These are phyloP conservation scores for Paramyrothecium roridum DNA, from an alignment of 2,329 filamentous ascomycete species.

Conservation along the genomic window DNA sequence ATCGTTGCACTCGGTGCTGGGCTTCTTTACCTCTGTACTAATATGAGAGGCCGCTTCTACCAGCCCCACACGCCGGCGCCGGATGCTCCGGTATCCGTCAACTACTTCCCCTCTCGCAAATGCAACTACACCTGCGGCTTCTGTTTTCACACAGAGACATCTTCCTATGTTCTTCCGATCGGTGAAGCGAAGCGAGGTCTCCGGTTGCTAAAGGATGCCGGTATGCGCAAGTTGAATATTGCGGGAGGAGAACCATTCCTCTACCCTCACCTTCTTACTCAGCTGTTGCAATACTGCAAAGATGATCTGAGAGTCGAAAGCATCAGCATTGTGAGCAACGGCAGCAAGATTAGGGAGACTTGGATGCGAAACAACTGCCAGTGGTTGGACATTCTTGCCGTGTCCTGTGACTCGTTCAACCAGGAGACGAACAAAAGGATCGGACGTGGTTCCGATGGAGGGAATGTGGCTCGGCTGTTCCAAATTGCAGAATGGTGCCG, in stretches of 20 bases:
- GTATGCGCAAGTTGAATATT: conserved; percentile 55
- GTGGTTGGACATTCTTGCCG: conserved; percentile 52
- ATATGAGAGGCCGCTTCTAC: background rate
- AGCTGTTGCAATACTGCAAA: conserved; percentile 45
- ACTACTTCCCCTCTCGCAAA: conserved; percentile 10
- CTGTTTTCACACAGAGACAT: conserved; percentile 54
- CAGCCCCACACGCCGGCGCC: background rate
- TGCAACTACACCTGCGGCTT: conserved; percentile 35
- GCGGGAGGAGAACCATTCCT: conserved; percentile 54
- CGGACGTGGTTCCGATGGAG: conserved; percentile 41
- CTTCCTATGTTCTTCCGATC: conserved; percentile 37
- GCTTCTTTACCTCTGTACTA: background rate
- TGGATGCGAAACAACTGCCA: conserved; percentile 38
- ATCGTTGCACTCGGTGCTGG: background rate
- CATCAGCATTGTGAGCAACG: conserved; percentile 52
- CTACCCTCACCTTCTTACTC: conserved; percentile 38
- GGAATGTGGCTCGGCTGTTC: conserved; percentile 42
- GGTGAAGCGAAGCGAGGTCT: conserved; percentile 41
- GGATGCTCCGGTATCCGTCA: conserved; percentile 9
- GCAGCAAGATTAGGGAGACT: conserved; percentile 38
- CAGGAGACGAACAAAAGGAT: conserved; percentile 47
- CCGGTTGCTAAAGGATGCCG: conserved; percentile 40
- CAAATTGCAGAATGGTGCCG: conserved; percentile 41
- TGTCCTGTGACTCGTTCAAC: conserved; percentile 53
- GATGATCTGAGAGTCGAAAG: conserved; percentile 44